phyloP scores from a whole-genome alignment of 1,139 yeast species.

The Diutina ranongensis region DNA sequence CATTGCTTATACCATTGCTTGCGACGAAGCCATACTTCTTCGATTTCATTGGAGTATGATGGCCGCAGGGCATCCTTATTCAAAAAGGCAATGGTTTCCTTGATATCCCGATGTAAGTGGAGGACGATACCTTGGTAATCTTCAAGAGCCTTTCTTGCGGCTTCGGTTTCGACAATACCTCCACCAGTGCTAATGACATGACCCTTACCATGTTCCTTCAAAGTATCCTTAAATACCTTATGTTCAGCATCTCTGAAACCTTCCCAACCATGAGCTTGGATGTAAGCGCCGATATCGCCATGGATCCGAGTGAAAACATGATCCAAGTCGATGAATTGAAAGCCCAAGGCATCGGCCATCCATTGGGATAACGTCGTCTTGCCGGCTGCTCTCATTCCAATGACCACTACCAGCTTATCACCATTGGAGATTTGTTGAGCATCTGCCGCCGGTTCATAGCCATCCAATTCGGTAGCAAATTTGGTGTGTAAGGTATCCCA shows the following conservation, averaged over 20 bases:
- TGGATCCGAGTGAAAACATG: conserved; percentile 47
- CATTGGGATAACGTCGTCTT: conserved; percentile 79
- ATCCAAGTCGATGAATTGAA: conserved; percentile 72
- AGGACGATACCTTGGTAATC: conserved; percentile 70
- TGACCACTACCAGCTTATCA: conserved; percentile 48
- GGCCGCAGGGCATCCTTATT: conserved; percentile 78
- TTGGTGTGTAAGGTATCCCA: conserved; percentile 82
- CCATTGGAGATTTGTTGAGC: conserved; percentile 17
- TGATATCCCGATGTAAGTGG: conserved; percentile 82
- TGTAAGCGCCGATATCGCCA: conserved; percentile 54
- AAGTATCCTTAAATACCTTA: conserved; percentile 39
- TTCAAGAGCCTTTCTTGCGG: conserved; percentile 53
- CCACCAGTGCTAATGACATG: conserved; percentile 91
- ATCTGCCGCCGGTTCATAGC: conserved; percentile 35
- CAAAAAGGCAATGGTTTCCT: conserved; percentile 67
- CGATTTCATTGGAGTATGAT: conserved; percentile 68
- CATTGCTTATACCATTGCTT: conserved; percentile 72
- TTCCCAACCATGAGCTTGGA: conserved; percentile 75
- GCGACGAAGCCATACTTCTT: conserved; percentile 75
- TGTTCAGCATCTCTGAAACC: conserved; percentile 66
- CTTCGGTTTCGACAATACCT: conserved; percentile 75
- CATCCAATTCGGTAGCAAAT: conserved; percentile 57
- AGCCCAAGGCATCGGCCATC: conserved; percentile 64
- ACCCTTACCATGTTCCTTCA: conserved; percentile 38
- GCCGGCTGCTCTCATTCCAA: conserved; percentile 99